Base-by-base conservation (phyloP, 306 rosid species). In the Cotoneaster glaucophyllus region DNA sequence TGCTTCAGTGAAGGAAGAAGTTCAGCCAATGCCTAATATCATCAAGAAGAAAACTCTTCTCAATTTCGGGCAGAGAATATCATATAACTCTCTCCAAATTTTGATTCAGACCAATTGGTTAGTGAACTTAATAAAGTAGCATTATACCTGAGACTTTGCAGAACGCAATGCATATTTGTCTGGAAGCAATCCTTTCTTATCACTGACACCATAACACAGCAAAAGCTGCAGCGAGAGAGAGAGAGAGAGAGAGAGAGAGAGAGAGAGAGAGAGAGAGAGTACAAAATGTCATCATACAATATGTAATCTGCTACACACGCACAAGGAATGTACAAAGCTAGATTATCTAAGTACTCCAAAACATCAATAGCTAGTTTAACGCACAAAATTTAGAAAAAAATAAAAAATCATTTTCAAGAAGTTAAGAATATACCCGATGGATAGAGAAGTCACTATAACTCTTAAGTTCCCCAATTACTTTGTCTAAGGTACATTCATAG, bases 401-500 rank as follows among this genome's bases (percentile, higher is more conserved):
- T 37, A 37, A 2, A 37, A 24, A 39, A 34, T 53, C 28, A 66
- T 62, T 24, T 21, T 41, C 24, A 31, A 50, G 65, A 70, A 22
- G 73, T 50, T 73, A 31, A 72, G 67, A 28, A 25, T 17, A 83
- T 92, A 92, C 98, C 97, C 87, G 89, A 81, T 92, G 98, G 79
- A 95, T 92, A 80, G 91, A 85, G 74, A 87, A 95, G 90, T 95
- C 98, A 34, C 86, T 95, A 74, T 87, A 95, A 79, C 88, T 76
- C 82, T 85, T 95, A 74, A 95, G 89, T 77, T 95, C 98, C 69
- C 82, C 93, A 64, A 85, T 86, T 69, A 92, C 98, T 83, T 88
- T 92, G 80, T 92, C 98, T 81, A 92, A 66, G 32, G 92, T 82
- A 89, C 97, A 95, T 82, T 95, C 98, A 80, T 86, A 87, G 75